phyloP scores from a whole-genome alignment of 352 stramenopile genomes.

The Phytopythium chamaehyphon region DNA sequence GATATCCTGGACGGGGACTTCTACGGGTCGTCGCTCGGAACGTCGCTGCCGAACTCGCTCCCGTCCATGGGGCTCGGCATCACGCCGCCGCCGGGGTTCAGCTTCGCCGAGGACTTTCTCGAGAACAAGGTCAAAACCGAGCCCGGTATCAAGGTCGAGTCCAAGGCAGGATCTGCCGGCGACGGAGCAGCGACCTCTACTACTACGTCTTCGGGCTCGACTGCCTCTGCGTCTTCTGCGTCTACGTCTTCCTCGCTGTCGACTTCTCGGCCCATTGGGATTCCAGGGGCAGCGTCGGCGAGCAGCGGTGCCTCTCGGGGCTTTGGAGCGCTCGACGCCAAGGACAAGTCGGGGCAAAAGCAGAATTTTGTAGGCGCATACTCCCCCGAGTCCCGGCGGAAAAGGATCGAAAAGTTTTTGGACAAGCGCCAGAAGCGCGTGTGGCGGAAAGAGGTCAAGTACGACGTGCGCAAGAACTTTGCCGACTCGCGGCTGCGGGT shows the following conservation, averaged over 20 bases:
- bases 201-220: conserved; percentile 7
- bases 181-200: conserved; percentile 7
- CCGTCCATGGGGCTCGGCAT: conserved; percentile 85
- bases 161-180: conserved; percentile 12
- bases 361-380: conserved; percentile 93
- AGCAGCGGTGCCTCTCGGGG: conserved; percentile 20
- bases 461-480: conserved; percentile 98
- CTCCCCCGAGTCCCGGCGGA: conserved; percentile 90
- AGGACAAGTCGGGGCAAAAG: conserved; percentile 61
- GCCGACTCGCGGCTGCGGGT: conserved; percentile 95
- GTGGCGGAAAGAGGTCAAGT: conserved; percentile 96
- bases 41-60: conserved; percentile 81
- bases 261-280: conserved; percentile 76
- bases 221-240: conserved; percentile 13
- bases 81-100: conserved; percentile 78
- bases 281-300: conserved; percentile 49
- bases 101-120: conserved; percentile 83
- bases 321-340: conserved; percentile 31
- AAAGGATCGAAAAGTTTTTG: conserved; percentile 93
- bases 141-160: conserved; percentile 30
- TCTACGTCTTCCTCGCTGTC: conserved; percentile 35
- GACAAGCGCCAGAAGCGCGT: conserved; percentile 95
- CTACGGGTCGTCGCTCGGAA: conserved; percentile 77
- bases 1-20: conserved; percentile 83
- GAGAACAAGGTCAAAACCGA: conserved; percentile 71